Conservation (phyloP, 371 early-diverging fungal genomes). For the Batkoa obscura region DNA sequence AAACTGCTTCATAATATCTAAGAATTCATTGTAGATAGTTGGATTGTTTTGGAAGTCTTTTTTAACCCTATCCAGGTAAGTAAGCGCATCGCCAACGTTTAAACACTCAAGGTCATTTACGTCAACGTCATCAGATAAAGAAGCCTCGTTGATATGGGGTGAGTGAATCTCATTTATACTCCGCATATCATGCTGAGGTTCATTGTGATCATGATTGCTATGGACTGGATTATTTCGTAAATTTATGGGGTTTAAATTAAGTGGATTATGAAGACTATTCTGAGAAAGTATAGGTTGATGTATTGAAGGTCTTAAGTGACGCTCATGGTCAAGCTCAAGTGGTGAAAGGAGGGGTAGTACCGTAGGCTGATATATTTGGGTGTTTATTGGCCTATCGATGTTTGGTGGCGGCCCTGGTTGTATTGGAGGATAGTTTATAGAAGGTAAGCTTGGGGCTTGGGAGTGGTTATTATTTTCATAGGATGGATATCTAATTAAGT, state of each 20-base stretch:
- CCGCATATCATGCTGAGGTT: too few species aligned
- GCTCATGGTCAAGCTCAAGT: background rate
- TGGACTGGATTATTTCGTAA: too few species aligned
- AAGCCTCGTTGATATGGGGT: background rate
- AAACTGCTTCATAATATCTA: constrained; percentile 99
- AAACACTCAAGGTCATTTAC: constrained; percentile 7
- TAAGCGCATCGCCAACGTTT: constrained; percentile 78
- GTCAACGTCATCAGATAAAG: too few species aligned
- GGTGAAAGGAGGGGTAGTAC: background rate
- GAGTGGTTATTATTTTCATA: background rate
- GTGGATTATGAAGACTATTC: too few species aligned
- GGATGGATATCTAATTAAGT: background rate
- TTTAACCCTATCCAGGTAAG: constrained; percentile 95
- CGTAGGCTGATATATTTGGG: background rate
- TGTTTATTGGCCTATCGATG: background rate
- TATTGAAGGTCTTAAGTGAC: background rate
- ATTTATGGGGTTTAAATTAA: too few species aligned
- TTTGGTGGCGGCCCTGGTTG: background rate
- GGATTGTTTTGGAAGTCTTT: constrained; percentile 80
- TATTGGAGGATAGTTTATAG: background rate
- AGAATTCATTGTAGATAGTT: constrained; percentile 91
- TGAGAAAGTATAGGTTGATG: constrained; percentile 4
- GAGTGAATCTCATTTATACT: background rate
- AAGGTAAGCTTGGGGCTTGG: background rate
- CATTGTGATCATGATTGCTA: too few species aligned